Base-by-base conservation (phyloP, 352 stramenopile species). In the Discostella stelligera region DNA sequence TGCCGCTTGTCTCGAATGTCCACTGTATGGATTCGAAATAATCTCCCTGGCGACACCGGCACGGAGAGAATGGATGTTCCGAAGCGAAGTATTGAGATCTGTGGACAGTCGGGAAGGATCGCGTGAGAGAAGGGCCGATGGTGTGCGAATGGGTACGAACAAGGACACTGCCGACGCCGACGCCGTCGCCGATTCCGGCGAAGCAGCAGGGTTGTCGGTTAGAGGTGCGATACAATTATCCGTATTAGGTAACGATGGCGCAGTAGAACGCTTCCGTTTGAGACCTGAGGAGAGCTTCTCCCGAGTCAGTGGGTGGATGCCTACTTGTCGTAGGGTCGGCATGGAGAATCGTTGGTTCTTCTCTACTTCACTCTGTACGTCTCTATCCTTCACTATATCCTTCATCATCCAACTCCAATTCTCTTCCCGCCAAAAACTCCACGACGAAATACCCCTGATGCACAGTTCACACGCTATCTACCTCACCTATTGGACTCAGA, bases 101-200 rank as follows among this genome's bases (percentile, higher is more conserved):
- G 41, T 37, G 8, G 76, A 73, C 14, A 84, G 41, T 27, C 71
- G 39, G 21, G 48, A 11, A 1, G 76, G 75, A 75, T 87, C 76
- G 5, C 80, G 71, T 10, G 80, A 74, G 32, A 87, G 67, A 23
- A 87, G 67, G 30, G 80, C 74, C 6, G 78, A 82, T 37, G 74
- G 71, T 14, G 80, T 86, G 25, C 62, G 66, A 41, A 84, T 77
- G 25, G 72, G 46, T 48, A 49, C 46, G 53, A 61, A 61, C 20
- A 18, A 49, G 16, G 62, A 32, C 49, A 27, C 49, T 3, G 48
- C 16, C 11, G 62, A 18, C n/a, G 62, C 16, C 9, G 60, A 3
- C 6, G 65, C 7, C 21, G 60, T 7, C 21, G 53, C 39, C 20
- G 20, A 39, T 13, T 7, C 10, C 6, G 25, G 11, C 6, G 39